These are phyloP conservation scores for Dissophora globulifera DNA, from an alignment of 192 early-diverging fungal genomes.

Conservation along the genomic window DNA sequence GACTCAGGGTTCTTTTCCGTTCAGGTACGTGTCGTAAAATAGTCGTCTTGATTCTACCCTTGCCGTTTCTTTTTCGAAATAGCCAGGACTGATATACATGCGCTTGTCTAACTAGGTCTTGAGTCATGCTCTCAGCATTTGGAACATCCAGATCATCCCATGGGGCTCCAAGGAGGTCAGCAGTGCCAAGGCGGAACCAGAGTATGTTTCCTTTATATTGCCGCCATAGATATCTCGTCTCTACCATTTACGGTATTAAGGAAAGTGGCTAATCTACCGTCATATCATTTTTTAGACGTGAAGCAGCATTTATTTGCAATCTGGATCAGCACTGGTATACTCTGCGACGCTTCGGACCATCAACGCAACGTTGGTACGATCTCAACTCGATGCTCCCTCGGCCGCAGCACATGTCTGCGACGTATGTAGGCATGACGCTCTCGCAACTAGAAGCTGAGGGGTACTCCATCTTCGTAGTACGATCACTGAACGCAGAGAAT, in stretches of 20 bases:
- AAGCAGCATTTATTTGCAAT: constrained; percentile 80
- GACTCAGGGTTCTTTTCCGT: constrained; percentile 81
- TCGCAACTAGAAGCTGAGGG: constrained; percentile 61
- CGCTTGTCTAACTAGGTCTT: too few relatives aligned
- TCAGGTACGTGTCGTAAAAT: constrained; percentile 61
- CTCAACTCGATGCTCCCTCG: constrained; percentile 66
- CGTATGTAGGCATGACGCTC: constrained; percentile 68
- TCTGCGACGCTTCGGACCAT: constrained; percentile 72
- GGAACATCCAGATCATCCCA: constrained; percentile 65
- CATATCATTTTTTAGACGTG: constrained; percentile 50
- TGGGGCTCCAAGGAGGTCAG: constrained; percentile 58
- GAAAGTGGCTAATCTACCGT: too few relatives aligned
- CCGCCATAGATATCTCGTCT: too few relatives aligned
- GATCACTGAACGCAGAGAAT: constrained; percentile 3
- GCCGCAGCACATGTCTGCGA: constrained; percentile 73
- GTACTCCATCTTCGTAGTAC: constrained; percentile 58
- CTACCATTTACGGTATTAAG: too few relatives aligned
- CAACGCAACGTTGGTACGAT: constrained; percentile 79
- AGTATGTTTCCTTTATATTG: constrained; percentile 53
- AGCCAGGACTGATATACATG: too few relatives aligned
- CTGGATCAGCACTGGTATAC: constrained; percentile 71
- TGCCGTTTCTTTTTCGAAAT: too few relatives aligned
- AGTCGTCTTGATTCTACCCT: too few relatives aligned
- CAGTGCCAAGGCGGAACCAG: constrained; percentile 61
- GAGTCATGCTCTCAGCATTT: constrained; percentile 54